phyloP scores from a whole-genome alignment of 768 basidiomycete genomes.

The Russula sp. region DNA sequence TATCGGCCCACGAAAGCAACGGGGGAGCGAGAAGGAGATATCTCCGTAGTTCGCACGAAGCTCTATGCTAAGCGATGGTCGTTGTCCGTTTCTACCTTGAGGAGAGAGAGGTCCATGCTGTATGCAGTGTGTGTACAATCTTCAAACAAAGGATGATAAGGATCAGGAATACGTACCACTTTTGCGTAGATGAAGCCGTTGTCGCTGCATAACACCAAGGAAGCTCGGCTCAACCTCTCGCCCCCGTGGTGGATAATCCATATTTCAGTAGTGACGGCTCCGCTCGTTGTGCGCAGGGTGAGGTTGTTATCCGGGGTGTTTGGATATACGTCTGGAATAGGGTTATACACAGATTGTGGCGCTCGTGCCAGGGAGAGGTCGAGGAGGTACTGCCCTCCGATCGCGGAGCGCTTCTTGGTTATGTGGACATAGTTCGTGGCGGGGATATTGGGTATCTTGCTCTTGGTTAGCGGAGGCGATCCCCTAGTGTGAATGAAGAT shows the following conservation, averaged over 20 bases:
- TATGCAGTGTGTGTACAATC: neutral
- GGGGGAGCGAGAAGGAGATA: conserved; percentile 2
- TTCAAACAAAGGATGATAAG: too few species aligned
- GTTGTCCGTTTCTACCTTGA: neutral
- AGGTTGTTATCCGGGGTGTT: neutral
- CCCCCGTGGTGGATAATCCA: neutral
- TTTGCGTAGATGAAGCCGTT: neutral
- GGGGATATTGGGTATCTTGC: neutral
- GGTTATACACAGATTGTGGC: neutral
- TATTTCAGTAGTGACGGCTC: neutral
- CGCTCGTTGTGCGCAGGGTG: neutral
- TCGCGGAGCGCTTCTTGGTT: neutral
- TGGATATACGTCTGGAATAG: too few species aligned
- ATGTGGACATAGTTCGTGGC: neutral
- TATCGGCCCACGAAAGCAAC: conserved; percentile 3
- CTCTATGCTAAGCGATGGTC: neutral
- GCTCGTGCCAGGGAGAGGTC: neutral
- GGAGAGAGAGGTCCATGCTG: neutral
- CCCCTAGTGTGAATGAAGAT: too few species aligned
- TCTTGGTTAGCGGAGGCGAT: neutral
- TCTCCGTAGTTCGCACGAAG: conserved; percentile 5
- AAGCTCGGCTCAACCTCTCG: neutral
- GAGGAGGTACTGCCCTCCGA: conserved; percentile 2
- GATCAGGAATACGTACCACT: neutral
- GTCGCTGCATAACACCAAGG: neutral